A percentile compares a stretch with the other conserved stretches of the same genome.
These are phyloP conservation scores for Alternaria incomplexa DNA, from an alignment of 2,329 filamentous ascomycete genomes.

Conservation along the genomic window DNA sequence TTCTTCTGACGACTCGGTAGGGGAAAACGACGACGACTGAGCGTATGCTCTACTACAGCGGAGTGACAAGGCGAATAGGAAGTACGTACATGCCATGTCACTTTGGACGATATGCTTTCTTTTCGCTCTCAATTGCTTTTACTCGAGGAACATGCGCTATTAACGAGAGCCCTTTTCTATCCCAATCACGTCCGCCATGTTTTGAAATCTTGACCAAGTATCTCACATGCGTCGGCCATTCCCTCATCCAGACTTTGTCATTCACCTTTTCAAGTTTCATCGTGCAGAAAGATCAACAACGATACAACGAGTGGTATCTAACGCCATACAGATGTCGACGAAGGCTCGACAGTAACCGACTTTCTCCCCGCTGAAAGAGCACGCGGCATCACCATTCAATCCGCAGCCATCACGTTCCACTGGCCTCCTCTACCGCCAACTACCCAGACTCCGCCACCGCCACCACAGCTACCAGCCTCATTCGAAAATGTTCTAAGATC, in stretches of 20 bases:
- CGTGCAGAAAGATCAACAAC: too few species aligned
- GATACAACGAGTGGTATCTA: neutral
- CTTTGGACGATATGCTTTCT: neutral
- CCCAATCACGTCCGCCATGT: too few species aligned
- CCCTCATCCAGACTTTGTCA: neutral
- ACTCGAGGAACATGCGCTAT: neutral
- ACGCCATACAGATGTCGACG: slow-evolving; percentile 74
- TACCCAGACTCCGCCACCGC: slow-evolving; percentile 19
- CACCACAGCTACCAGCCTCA: slow-evolving; percentile 38
- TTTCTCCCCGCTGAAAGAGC: slow-evolving; percentile 92
- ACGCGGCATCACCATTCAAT: slow-evolving; percentile 96
- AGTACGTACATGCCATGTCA: slow-evolving; percentile 47
- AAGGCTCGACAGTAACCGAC: slow-evolving; percentile 96
- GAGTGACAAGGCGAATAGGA: slow-evolving; percentile 84
- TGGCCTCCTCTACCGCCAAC: slow-evolving; percentile 73
- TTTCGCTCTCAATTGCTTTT: neutral
- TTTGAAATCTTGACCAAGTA: neutral
- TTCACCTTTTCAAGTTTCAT: too few species aligned
- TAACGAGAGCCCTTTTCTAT: too few species aligned
- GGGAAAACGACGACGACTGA: slow-evolving; percentile 99
- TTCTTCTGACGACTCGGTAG: slow-evolving; percentile 40
- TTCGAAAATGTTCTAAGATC: slow-evolving; percentile 53
- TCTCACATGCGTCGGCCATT: neutral
- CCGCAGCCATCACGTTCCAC: slow-evolving; percentile 90
- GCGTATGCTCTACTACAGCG: slow-evolving; percentile 98